Conservation (phyloP, 2,329 filamentous ascomycete genomes). For the Graphilbum sp. region DNA sequence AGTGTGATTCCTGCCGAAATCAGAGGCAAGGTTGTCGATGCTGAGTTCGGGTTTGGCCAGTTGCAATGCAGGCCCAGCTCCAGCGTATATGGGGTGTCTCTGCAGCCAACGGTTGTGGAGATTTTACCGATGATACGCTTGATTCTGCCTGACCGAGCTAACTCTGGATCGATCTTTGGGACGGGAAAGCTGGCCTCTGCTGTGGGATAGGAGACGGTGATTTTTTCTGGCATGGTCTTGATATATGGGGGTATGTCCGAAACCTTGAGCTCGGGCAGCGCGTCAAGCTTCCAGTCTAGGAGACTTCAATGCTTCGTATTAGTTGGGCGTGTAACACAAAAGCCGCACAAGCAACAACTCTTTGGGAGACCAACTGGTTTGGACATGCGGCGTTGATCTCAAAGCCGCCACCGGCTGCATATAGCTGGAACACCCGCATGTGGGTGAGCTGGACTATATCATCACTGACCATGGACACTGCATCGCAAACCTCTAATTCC, state of each 20-base stretch:
- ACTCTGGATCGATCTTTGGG: conserved; percentile 8
- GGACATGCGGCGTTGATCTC: conserved; percentile 16
- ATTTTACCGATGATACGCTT: conserved; percentile 16
- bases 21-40: neutral
- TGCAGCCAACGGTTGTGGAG: conserved; percentile 17
- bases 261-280: conserved; percentile 11
- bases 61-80: conserved; percentile 19
- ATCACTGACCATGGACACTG: neutral
- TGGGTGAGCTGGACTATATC: conserved; percentile 1
- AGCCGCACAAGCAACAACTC: neutral
- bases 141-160: conserved; percentile 10
- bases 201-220: conserved; percentile 10
- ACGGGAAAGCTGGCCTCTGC: conserved; percentile 13
- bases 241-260: conserved; percentile 10
- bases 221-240: conserved; percentile 11
- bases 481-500: conserved; percentile 9
- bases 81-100: conserved; percentile 15
- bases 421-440: conserved; percentile 5
- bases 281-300: conserved; percentile 22
- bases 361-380: conserved; percentile 14
- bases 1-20: conserved; percentile 2
- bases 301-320: no score
- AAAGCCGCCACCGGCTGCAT: conserved; percentile 1
- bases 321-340: neutral
- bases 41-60: conserved; percentile 10